Evolutionary conservation across 108 stramenopile species (phyloP), one percentile per base, ranked within the genome.

Genomic region (Stephanodiscus minutulus): DNA sequence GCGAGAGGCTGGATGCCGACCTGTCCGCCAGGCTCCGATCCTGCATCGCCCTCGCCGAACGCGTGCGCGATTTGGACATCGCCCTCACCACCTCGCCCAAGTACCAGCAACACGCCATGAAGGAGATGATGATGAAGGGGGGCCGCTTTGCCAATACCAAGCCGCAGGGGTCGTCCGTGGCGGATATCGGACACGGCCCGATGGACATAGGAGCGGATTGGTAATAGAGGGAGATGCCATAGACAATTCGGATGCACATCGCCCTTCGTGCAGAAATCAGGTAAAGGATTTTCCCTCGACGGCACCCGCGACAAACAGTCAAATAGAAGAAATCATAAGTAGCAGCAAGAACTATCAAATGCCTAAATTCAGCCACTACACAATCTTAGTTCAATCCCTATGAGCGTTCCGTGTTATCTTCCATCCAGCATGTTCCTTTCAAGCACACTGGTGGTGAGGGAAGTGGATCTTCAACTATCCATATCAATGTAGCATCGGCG

Each of bases 41-140:
- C 7, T 65, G 87, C 50, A 82, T 85, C 46, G 60, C 52, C 20
- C 48, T 85, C 25, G 77, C 84, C 10, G 68, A 82, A 31, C 61
- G 76, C 13, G 64, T 90, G 25, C 87, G 84, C 52, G 57, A 70
- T 53, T 70, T 90, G 82, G 87, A 90, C 70, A 68, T 86, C 24
- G 37, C 61, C 29, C 63, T 90, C 18, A 53, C 81, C 24, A 83
- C 82, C 7, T 81, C 82, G 47, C 37, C 82, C 20, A 73, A 68
- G 24, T 90, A 85, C 72, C 78, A 68, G 61, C 71, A 68, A 22
- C 71, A 79, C 21, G 48, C 44, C 37, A 46, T 47, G 33, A 80
- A 68, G 67, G 66, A 61, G 29, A 66, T 28, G 29, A 41, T 69
- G 66, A 52, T 33, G 61, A 61, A 59, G 37, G 54, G 61, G 48